A percentile compares a stretch with the other conserved stretches of the same genome.
Conservation (phyloP, 345 rosid species). For the Tarenaya hassleriana region DNA sequence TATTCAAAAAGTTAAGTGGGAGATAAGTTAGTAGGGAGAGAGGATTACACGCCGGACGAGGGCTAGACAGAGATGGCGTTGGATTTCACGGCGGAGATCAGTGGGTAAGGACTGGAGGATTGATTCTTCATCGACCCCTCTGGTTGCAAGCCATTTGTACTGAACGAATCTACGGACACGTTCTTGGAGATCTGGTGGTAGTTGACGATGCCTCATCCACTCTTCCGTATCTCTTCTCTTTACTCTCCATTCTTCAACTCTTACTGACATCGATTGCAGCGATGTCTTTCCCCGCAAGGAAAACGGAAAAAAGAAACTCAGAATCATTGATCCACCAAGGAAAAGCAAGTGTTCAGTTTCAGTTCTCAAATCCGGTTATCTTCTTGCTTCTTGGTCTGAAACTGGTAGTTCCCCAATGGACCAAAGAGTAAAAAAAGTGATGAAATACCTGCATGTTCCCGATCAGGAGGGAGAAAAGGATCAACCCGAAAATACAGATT, state of each 20-base stretch:
- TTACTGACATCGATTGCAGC: conserved; percentile 73
- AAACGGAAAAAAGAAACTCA: conserved; percentile 7
- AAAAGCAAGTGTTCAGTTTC: neutral
- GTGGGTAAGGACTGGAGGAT: conserved; percentile 61
- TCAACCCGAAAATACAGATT: conserved; percentile 59
- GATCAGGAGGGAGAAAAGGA: conserved; percentile 68
- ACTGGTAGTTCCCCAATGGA: no score
- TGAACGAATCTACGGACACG: conserved; percentile 70
- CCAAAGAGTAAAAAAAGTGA: neutral
- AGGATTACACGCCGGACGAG: conserved; percentile 83
- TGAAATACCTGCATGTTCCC: conserved; percentile 89
- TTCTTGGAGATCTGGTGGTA: conserved; percentile 71
- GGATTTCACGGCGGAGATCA: conserved; percentile 91
- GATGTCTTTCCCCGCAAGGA: conserved; percentile 49
- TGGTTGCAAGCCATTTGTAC: conserved; percentile 87
- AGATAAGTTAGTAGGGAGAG: neutral
- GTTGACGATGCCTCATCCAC: conserved; percentile 95
- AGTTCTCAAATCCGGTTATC: neutral
- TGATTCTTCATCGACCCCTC: conserved; percentile 91
- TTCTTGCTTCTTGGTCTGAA: no score
- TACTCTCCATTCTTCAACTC: conserved; percentile 88
- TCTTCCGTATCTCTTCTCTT: conserved; percentile 88
- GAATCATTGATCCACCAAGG: neutral
- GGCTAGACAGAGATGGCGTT: conserved; percentile 78
- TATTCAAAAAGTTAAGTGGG: no score